Evolutionary conservation across 768 basidiomycete genomes (phyloP).

Genomic region (Grammothele lineata): DNA sequence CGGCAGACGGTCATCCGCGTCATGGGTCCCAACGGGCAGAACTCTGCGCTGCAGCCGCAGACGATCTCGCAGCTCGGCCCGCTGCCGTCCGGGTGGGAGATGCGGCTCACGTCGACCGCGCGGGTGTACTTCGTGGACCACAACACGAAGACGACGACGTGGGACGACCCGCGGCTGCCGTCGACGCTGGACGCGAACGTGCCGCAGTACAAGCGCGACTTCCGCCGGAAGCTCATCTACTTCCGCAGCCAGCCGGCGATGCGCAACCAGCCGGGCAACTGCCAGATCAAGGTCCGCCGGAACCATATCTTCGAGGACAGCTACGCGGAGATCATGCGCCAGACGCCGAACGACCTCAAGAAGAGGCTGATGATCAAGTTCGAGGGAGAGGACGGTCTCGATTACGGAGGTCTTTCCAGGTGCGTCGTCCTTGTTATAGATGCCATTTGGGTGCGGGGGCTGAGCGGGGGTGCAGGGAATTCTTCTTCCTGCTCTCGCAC

Average conservation of each 20-base stretch:
- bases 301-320: constrained; percentile 99
- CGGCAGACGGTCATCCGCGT: constrained; percentile 96
- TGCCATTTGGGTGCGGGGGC: neutral
- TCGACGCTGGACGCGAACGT: constrained; percentile 95
- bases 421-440: too few relatives aligned
- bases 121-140: constrained; percentile 99
- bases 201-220: constrained; percentile 99
- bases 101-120: constrained; percentile 97
- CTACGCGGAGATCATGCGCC: constrained; percentile 99
- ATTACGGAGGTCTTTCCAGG: constrained; percentile 98
- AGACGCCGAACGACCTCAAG: constrained; percentile 97
- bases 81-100: constrained; percentile 98
- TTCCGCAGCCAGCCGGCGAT: constrained; percentile 99
- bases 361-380: constrained; percentile 99
- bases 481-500: constrained; percentile 99
- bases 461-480: constrained; percentile 62
- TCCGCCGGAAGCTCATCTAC: constrained; percentile 98
- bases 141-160: constrained; percentile 99
- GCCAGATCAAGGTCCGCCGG: constrained; percentile 96
- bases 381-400: constrained; percentile 97
- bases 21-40: constrained; percentile 91
- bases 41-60: constrained; percentile 85
- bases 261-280: constrained; percentile 97
- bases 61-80: constrained; percentile 96
- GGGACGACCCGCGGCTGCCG: constrained; percentile 97